These are phyloP conservation scores for Dalbergia cultrata DNA, from an alignment of 306 rosid genomes.

Conservation along the genomic window DNA sequence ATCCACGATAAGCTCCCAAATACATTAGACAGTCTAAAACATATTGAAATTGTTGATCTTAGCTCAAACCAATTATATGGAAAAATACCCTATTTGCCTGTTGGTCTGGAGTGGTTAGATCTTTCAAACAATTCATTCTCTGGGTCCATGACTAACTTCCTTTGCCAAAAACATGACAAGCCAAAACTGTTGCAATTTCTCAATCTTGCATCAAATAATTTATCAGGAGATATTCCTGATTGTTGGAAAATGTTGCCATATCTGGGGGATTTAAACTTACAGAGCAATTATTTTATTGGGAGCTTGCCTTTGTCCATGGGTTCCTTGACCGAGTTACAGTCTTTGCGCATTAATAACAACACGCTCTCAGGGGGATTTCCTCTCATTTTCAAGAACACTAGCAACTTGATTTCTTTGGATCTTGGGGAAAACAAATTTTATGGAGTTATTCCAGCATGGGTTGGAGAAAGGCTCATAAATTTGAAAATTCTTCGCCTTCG, in stretches of 20 bases:
- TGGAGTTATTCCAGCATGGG: conserved; percentile 6
- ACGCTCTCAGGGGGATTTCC: neutral
- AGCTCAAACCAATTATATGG: conserved; percentile 19
- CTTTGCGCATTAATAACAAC: conserved; percentile 1
- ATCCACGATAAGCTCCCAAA: conserved; percentile 25
- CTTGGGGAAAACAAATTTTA: conserved; percentile 15
- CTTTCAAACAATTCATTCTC: conserved; percentile 38
- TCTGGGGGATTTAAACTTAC: neutral
- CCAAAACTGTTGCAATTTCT: neutral
- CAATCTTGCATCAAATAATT: conserved; percentile 34
- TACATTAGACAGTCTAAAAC: neutral
- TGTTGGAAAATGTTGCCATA: conserved; percentile 5
- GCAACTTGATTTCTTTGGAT: neutral
- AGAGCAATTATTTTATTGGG: conserved; percentile 7
- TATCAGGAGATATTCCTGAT: conserved; percentile 29
- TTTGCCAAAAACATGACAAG: neutral
- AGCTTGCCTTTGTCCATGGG: conserved; percentile 14
- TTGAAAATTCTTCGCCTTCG: conserved; percentile 1
- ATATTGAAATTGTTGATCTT: neutral
- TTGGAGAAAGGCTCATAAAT: neutral
- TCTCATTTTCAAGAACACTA: neutral
- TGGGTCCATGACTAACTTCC: neutral
- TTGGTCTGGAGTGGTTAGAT: accelerated
- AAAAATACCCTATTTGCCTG: neutral
- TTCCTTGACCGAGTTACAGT: neutral